A percentile compares a stretch with the other conserved stretches of the same genome.
phyloP scores from a whole-genome alignment of 139 green algal species.

The Chlorella sp. region DNA sequence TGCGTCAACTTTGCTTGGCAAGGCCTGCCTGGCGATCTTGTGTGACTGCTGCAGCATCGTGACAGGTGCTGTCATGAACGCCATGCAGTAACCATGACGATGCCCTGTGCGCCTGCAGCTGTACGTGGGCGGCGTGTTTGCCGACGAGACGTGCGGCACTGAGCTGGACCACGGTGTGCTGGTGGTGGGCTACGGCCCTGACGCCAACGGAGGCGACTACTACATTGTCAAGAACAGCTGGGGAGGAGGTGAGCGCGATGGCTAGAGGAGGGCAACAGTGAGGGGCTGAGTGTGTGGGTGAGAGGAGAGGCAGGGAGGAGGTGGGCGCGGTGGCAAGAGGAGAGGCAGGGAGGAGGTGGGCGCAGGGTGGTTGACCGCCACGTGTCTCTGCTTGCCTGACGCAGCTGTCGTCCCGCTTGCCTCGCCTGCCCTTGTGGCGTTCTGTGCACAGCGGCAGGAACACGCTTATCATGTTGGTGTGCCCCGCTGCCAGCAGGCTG shows the following conservation, averaged over 20 bases:
- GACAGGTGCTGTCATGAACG: no score
- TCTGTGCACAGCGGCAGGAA: no score
- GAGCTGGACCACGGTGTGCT: conserved; percentile 92
- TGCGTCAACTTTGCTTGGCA: no score
- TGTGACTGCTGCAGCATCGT: no score
- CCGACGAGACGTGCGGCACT: conserved; percentile 27
- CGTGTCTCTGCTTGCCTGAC: background rate
- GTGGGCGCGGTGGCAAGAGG: background rate
- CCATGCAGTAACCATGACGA: no score
- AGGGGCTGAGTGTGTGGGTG: background rate
- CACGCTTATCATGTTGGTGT: no score
- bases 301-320: background rate
- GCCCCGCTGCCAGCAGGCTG: no score
- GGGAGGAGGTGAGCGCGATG: conserved; percentile 50
- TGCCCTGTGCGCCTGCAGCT: no score
- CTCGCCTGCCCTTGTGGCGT: background rate
- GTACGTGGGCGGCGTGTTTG: conserved; percentile 63
- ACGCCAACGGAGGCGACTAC: conserved; percentile 51
- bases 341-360: background rate
- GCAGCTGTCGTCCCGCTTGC: background rate
- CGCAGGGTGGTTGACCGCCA: no score
- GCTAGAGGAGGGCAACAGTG: background rate
- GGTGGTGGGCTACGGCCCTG: conserved; percentile 42
- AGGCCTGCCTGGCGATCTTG: no score
- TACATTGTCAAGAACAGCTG: conserved; percentile 98